Percentiles rank a stretch among this genome's conserved stretches.
These are phyloP conservation scores for Tulasnella calospora DNA, from an alignment of 768 basidiomycete species.

Conservation along the genomic window DNA sequence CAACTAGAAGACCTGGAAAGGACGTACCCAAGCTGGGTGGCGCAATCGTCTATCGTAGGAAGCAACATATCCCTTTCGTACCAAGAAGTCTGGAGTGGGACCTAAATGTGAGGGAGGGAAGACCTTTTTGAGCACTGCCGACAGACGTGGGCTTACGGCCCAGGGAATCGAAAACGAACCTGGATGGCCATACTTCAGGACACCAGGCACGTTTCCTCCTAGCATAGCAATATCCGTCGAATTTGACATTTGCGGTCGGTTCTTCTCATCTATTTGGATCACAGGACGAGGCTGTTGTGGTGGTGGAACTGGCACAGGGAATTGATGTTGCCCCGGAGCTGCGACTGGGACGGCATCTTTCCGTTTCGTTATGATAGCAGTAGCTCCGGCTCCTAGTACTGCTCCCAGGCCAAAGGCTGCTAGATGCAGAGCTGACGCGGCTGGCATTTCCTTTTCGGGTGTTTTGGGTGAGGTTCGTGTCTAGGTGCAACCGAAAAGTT, in stretches of 20 bases:
- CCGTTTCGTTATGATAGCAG: conserved; percentile 31
- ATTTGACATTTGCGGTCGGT: conserved; percentile 16
- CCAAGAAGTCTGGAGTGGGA: conserved; percentile 73
- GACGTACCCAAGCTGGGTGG: conserved; percentile 87
- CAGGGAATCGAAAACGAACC: conserved; percentile 58
- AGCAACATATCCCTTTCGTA: conserved; percentile 77
- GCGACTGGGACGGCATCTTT: background rate
- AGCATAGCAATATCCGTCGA: background rate
- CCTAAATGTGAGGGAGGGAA: conserved; percentile 45
- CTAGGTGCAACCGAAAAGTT: background rate
- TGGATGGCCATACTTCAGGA: conserved; percentile 77
- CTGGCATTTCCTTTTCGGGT: conserved; percentile 40
- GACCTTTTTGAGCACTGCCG: background rate
- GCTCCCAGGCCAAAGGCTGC: conserved; percentile 82
- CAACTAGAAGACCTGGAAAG: background rate
- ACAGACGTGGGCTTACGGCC: too few species aligned
- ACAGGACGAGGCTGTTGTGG: conserved; percentile 31
- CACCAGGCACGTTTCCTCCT: conserved; percentile 26
- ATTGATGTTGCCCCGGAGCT: conserved; percentile 28
- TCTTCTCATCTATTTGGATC: conserved; percentile 40
- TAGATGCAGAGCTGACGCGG: conserved; percentile 50
- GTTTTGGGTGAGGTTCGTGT: background rate
- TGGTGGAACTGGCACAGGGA: conserved; percentile 14
- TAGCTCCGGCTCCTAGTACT: conserved; percentile 65
- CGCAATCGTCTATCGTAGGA: conserved; percentile 85